A percentile compares a stretch with the other conserved stretches of the same genome.
Conservation (phyloP, 2,329 filamentous ascomycete genomes). For the Sclerotinia trifoliorum region DNA sequence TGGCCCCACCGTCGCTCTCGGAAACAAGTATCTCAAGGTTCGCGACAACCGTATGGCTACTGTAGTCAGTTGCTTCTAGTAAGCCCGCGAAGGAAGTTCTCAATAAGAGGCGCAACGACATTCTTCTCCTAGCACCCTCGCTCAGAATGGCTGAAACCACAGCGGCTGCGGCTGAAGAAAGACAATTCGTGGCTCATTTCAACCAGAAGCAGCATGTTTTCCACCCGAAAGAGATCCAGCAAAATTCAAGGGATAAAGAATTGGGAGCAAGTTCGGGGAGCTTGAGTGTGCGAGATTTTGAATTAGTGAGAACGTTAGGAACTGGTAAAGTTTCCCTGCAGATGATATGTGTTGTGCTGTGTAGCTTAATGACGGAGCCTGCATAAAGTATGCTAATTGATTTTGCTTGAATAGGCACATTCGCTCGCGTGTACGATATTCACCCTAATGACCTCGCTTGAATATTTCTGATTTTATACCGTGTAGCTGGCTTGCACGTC, state of each 20-base stretch:
- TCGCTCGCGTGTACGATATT: constrained; percentile 62
- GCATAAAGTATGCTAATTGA: constrained; percentile 22
- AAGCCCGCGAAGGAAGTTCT: constrained; percentile 8
- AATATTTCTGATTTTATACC: constrained; percentile 17
- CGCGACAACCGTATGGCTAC: constrained; percentile 22
- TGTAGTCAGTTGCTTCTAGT: constrained; percentile 16
- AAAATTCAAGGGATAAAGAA: constrained; percentile 34
- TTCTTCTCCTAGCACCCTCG: constrained; percentile 3
- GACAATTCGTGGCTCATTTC: constrained; percentile 35
- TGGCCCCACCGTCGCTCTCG: constrained; percentile 16
- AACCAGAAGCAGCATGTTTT: constrained; percentile 28
- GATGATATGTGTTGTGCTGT: constrained; percentile 17
- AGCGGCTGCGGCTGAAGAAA: constrained; percentile 29
- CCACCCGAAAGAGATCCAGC: constrained; percentile 32
- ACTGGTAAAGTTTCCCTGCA: constrained; percentile 53
- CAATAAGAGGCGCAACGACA: neutral
- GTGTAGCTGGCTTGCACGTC: constrained; percentile 62
- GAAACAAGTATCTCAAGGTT: constrained; percentile 9
- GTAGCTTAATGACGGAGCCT: constrained; percentile 17
- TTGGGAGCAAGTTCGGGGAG: constrained; percentile 34
- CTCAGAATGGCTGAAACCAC: constrained; percentile 13
- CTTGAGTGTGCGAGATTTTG: constrained; percentile 60
- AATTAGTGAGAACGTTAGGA: constrained; percentile 71
- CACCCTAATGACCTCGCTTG: constrained; percentile 15
- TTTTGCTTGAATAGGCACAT: constrained; percentile 58